These are phyloP conservation scores for Dentipellis fragilis DNA, from an alignment of 768 basidiomycete genomes.

Conservation along the genomic window DNA sequence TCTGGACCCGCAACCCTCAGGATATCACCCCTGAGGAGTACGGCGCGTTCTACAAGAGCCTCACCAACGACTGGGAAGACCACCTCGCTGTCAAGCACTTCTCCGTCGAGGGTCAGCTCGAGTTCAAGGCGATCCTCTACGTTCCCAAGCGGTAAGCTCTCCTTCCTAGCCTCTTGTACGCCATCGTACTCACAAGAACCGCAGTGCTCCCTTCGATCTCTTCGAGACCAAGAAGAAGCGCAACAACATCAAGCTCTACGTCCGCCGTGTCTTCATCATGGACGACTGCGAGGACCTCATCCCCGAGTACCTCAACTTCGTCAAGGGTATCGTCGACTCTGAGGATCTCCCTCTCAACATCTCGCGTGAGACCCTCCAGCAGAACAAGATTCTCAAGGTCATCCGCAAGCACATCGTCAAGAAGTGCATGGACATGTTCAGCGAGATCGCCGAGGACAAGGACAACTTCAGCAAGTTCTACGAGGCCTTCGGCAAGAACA, in stretches of 20 bases:
- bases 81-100: conserved; percentile 99
- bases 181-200: conserved; percentile 3
- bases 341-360: conserved; percentile 99
- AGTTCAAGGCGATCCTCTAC: conserved; percentile 99
- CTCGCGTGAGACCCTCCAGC: conserved; percentile 98
- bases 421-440: conserved; percentile 92
- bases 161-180: not conserved
- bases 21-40: conserved; percentile 95
- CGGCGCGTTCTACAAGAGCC: conserved; percentile 95
- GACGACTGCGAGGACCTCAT: conserved; percentile 99
- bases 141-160: conserved; percentile 79
- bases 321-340: conserved; percentile 99
- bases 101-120: conserved; percentile 99
- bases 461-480: conserved; percentile 97
- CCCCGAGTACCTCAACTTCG: conserved; percentile 99
- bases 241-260: conserved; percentile 99
- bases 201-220: conserved; percentile 94
- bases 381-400: conserved; percentile 99
- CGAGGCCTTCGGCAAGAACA: conserved; percentile 97
- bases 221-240: conserved; percentile 99
- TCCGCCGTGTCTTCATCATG: conserved; percentile 99
- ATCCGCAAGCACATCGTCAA: conserved; percentile 99
- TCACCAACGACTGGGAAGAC: conserved; percentile 99
- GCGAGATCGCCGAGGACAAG: conserved; percentile 98
- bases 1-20: conserved; percentile 97